These are phyloP conservation scores for Pythium aquatile DNA, from an alignment of 352 stramenopile species.

Conservation along the genomic window DNA sequence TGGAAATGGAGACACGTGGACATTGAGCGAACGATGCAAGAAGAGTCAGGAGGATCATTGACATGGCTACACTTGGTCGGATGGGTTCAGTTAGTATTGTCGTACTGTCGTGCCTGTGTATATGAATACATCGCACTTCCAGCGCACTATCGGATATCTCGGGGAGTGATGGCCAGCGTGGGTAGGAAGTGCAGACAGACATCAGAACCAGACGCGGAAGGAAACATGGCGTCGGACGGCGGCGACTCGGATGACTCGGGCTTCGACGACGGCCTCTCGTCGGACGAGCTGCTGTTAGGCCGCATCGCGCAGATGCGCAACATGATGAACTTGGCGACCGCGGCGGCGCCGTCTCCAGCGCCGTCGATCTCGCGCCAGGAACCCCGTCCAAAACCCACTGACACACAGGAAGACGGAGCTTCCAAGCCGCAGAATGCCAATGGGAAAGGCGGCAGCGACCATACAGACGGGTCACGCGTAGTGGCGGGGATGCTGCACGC, in stretches of 20 bases:
- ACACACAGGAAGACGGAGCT: not conserved
- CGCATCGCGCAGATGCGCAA: constrained; percentile 54
- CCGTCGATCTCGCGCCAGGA: not conserved
- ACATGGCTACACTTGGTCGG: constrained; percentile 8
- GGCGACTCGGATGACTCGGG: constrained; percentile 46
- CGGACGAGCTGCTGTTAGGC: constrained; percentile 43
- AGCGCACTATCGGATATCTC: not conserved
- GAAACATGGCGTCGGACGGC: constrained; percentile 25
- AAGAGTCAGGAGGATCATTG: too few species aligned
- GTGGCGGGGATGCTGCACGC: constrained; percentile 48
- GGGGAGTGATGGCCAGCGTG: not conserved
- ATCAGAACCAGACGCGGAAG: not conserved
- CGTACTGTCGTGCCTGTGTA: not conserved
- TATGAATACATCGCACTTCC: not conserved
- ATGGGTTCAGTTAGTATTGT: not conserved
- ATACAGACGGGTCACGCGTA: constrained; percentile 32
- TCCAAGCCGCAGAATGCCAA: not conserved
- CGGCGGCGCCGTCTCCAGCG: constrained; percentile 16
- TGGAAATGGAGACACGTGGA: too few species aligned
- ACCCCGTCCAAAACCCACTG: not conserved
- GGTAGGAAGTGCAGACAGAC: not conserved
- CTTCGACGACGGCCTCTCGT: constrained; percentile 52
- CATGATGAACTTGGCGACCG: constrained; percentile 37
- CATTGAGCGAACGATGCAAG: too few species aligned
- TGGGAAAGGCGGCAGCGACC: constrained; percentile 4